phyloP scores from a whole-genome alignment of 192 early-diverging fungal species.

The Diversispora eburnea region DNA sequence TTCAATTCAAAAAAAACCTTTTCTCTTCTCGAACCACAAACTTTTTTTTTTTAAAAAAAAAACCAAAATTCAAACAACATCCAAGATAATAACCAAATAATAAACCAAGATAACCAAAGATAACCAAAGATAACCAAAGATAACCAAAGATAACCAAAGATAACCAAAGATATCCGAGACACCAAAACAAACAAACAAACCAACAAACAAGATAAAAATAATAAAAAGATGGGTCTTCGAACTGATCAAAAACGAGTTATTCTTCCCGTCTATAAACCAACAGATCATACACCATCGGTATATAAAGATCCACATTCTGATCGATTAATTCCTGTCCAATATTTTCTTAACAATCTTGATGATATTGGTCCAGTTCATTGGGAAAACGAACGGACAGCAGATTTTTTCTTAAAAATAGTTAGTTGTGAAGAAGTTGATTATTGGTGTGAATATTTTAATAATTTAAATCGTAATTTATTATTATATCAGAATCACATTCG shows the following conservation, averaged over 20 bases:
- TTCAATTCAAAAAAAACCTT: no score
- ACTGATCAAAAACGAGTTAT: not conserved
- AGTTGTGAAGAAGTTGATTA: not conserved
- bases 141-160: no score
- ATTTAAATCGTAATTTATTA: not conserved
- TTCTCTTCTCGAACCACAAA: no score
- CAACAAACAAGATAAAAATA: no score
- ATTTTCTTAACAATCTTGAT: conserved; percentile 23
- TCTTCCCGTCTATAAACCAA: conserved; percentile 7
- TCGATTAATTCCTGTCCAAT: conserved; percentile 5
- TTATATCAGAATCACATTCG: not conserved
- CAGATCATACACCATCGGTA: conserved; percentile 13
- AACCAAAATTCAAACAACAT: no score
- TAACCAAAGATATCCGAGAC: no score
- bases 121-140: no score
- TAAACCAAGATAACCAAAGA: no score
- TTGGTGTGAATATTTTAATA: conserved; percentile 13
- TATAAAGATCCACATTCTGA: not conserved
- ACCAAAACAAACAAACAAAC: no score
- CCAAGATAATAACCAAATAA: no score
- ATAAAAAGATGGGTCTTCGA: not conserved
- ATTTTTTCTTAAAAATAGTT: conserved; percentile 5
- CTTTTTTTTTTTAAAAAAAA: no score
- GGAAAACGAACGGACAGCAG: not conserved
- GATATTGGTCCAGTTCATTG: conserved; percentile 14